These are phyloP conservation scores for Haematococcus lacustris DNA, from an alignment of 139 green algal species.

Conservation along the genomic window DNA sequence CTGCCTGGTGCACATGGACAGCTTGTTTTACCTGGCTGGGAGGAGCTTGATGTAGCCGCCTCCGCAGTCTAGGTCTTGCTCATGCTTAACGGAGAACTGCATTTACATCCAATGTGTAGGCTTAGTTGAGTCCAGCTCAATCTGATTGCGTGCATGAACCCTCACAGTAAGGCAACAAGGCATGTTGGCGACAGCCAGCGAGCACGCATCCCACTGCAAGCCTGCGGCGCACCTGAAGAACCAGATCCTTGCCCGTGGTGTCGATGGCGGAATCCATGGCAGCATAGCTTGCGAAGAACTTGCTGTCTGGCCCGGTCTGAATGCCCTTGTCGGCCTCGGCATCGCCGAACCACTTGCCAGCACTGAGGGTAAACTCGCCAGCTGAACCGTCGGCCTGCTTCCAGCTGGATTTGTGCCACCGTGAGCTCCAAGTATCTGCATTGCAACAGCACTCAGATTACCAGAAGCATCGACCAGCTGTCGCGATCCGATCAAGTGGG, in stretches of 20 bases:
- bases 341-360: slow-evolving; percentile 67
- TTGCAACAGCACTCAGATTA: neutral
- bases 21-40: too few relatives aligned
- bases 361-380: slow-evolving; percentile 59
- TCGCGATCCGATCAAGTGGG: too few relatives aligned
- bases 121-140: too few relatives aligned
- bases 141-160: too few relatives aligned
- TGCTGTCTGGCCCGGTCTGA: slow-evolving; percentile 67
- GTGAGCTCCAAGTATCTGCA: slow-evolving; percentile 43
- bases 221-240: slow-evolving; percentile 72
- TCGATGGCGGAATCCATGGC: slow-evolving; percentile 53
- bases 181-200: too few relatives aligned
- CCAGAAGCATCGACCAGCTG: too few relatives aligned
- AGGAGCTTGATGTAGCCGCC: slow-evolving; percentile 89
- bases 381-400: slow-evolving; percentile 55
- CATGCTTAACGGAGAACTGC: slow-evolving; percentile 86
- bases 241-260: slow-evolving; percentile 79
- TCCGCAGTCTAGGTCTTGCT: slow-evolving; percentile 85
- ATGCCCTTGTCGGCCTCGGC: slow-evolving; percentile 63
- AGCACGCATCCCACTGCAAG: too few relatives aligned
- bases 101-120: too few relatives aligned
- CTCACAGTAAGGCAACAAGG: too few relatives aligned
- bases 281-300: slow-evolving; percentile 65
- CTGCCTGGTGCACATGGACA: too few relatives aligned
- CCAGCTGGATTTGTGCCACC: slow-evolving; percentile 70